A percentile compares a stretch with the other conserved stretches of the same genome.
Evolutionary conservation across 1,284 basidiomycete genomes (phyloP).

Genomic region (Irpex sp.): DNA sequence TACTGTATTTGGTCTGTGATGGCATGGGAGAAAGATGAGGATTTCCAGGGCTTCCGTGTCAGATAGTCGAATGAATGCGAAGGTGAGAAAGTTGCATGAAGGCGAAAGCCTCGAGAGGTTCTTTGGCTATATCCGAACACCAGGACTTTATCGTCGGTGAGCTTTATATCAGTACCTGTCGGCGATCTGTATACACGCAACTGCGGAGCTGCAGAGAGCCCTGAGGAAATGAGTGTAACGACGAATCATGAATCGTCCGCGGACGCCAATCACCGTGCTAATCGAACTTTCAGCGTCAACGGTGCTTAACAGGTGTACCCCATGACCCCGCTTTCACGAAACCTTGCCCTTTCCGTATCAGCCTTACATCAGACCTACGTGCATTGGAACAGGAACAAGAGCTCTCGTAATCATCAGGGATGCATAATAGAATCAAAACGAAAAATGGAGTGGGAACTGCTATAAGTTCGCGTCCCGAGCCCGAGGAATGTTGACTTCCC

Average conservation of each 20-base stretch:
- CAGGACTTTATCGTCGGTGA: too few species aligned
- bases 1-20: background rate
- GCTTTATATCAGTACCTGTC: too few species aligned
- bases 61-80: too few species aligned
- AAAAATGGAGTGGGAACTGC: background rate
- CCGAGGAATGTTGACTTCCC: background rate
- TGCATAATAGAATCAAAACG: background rate
- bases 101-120: too few species aligned
- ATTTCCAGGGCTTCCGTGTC: background rate
- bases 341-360: background rate
- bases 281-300: background rate
- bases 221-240: background rate
- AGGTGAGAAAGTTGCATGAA: too few species aligned
- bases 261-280: background rate
- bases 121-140: too few species aligned
- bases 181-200: background rate
- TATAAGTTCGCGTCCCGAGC: background rate
- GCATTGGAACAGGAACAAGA: background rate
- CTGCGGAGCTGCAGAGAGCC: background rate
- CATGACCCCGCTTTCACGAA: background rate
- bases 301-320: background rate
- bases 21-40: background rate
- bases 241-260: background rate
- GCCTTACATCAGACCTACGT: background rate
- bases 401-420: background rate